Percentiles rank a stretch among this genome's conserved stretches.
Conservation (phyloP, 2,329 filamentous ascomycete genomes). For the Pseudogymnoascus sp. region DNA sequence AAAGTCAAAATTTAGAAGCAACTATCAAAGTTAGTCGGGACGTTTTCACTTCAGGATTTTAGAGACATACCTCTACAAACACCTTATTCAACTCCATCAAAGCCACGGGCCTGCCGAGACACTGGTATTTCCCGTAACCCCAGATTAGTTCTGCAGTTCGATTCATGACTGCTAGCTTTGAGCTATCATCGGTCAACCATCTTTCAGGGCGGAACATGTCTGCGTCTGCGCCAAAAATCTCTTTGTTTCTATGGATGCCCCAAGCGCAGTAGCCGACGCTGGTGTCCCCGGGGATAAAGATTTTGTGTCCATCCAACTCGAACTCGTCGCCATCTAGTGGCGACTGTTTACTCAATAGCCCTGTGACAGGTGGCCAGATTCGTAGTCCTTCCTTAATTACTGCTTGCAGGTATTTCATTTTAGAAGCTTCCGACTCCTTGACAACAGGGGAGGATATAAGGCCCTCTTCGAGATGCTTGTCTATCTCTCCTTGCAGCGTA, state of each 20-base stretch:
- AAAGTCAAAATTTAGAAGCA: slow-evolving; percentile 7
- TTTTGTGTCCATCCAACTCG: background rate
- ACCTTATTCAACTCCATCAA: slow-evolving; percentile 41
- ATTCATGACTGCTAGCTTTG: slow-evolving; percentile 30
- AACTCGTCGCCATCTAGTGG: slow-evolving; percentile 15
- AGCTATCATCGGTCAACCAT: slow-evolving; percentile 35
- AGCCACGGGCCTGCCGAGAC: slow-evolving; percentile 40
- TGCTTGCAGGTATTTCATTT: slow-evolving; percentile 23
- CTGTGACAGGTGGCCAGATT: slow-evolving; percentile 27
- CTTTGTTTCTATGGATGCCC: slow-evolving; percentile 28
- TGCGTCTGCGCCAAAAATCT: slow-evolving; percentile 31
- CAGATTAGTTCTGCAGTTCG: slow-evolving; percentile 36
- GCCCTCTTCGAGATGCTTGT: slow-evolving; percentile 30
- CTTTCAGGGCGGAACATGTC: slow-evolving; percentile 39
- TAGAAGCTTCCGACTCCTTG: slow-evolving; percentile 8
- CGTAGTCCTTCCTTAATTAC: slow-evolving; percentile 41
- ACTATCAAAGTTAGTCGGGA: slow-evolving; percentile 20
- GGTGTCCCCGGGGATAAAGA: slow-evolving; percentile 17
- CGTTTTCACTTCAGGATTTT: slow-evolving; percentile 26
- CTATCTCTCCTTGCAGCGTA: slow-evolving; percentile 39
- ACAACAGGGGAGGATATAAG: slow-evolving; percentile 24
- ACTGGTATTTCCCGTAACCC: slow-evolving; percentile 36
- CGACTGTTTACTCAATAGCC: slow-evolving; percentile 18
- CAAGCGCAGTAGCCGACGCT: slow-evolving; percentile 23
- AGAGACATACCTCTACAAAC: slow-evolving; percentile 37